Conservation (phyloP, 371 early-diverging fungal species). For the Batrachochytrium dendrobatidis region DNA sequence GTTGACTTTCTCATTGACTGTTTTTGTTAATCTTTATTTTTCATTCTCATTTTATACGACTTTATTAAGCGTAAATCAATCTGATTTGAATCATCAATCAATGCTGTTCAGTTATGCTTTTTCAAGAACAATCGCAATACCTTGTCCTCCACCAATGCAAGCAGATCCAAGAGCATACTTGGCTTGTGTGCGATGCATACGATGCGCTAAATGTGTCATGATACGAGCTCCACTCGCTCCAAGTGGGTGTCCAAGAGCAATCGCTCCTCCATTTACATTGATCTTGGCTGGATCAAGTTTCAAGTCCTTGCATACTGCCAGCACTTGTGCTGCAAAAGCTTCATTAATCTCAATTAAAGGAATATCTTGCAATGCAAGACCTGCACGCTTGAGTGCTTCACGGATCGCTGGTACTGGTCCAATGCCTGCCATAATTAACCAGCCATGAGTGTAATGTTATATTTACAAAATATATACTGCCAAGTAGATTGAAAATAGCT, state of each 20-base stretch:
- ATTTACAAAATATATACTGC: not conserved
- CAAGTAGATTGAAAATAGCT: conserved; percentile 11
- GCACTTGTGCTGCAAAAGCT: conserved; percentile 92
- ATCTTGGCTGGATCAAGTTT: conserved; percentile 70
- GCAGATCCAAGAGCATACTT: conserved; percentile 89
- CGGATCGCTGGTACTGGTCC: conserved; percentile 92
- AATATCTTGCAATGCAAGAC: conserved; percentile 75
- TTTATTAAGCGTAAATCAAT: no score
- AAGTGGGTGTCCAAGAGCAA: conserved; percentile 93
- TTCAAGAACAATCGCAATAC: conserved; percentile 35
- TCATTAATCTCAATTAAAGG: conserved; percentile 94
- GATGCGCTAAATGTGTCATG: conserved; percentile 78
- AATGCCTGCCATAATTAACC: conserved; percentile 66
- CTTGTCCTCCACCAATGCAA: conserved; percentile 59
- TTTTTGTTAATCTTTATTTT: no score
- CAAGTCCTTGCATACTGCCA: conserved; percentile 85
- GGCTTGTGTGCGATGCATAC: conserved; percentile 67
- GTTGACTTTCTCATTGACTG: no score
- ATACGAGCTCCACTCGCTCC: conserved; percentile 95
- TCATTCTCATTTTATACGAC: no score
- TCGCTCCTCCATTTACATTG: conserved; percentile 91
- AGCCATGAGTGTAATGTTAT: not conserved
- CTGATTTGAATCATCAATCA: no score
- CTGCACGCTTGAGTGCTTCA: conserved; percentile 76
- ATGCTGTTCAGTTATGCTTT: conserved; percentile 21